Conservation (phyloP, 2,329 filamentous ascomycete species). For the Nannizziopsis arthrosporioides region DNA sequence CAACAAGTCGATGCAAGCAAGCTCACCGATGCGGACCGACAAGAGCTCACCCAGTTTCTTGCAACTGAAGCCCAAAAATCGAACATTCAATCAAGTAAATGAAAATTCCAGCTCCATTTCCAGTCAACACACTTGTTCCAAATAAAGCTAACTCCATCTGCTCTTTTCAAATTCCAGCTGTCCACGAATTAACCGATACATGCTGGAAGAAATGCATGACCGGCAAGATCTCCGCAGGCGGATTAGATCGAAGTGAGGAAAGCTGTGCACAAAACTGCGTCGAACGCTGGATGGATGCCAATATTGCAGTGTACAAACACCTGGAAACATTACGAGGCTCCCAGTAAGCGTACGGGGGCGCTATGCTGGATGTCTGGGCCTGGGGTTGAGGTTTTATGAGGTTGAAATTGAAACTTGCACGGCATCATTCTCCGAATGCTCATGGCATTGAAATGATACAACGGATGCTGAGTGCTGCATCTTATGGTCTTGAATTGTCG, state of each 20-base stretch:
- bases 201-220: conserved; percentile 96
- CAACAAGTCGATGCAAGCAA: conserved; percentile 52
- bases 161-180: conserved; percentile 34
- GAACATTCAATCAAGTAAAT: conserved; percentile 40
- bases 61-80: conserved; percentile 75
- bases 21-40: conserved; percentile 71
- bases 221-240: conserved; percentile 55
- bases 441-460: too few species aligned
- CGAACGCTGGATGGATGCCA: conserved; percentile 83
- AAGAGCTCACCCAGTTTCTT: conserved; percentile 77
- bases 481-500: too few species aligned
- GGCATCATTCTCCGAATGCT: too few species aligned
- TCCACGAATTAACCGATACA: conserved; percentile 57
- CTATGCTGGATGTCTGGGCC: not conserved
- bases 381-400: not conserved
- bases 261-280: conserved; percentile 84
- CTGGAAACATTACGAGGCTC: conserved; percentile 51
- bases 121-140: too few species aligned
- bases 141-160: too few species aligned
- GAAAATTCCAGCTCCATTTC: conserved; percentile 5
- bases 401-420: too few species aligned
- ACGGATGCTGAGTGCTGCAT: too few species aligned
- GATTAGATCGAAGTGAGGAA: conserved; percentile 68
- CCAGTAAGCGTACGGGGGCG: not conserved
- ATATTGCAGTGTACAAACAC: conserved; percentile 72